A percentile compares a stretch with the other conserved stretches of the same genome.
Conservation (phyloP, 331 rosid species). For the Malus hybrid region DNA sequence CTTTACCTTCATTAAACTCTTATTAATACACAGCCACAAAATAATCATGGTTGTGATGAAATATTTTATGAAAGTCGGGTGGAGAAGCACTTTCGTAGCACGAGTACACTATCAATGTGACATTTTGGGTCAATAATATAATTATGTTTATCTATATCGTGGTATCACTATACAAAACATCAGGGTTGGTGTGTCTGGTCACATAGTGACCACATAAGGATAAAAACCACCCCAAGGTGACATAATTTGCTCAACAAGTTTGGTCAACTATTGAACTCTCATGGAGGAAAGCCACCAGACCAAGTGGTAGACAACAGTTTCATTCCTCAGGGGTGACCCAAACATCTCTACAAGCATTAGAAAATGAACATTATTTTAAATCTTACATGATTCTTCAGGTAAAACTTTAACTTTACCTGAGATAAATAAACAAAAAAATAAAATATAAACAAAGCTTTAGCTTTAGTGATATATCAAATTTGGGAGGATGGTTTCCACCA, state of each 20-base stretch:
- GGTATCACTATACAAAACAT: too few relatives aligned
- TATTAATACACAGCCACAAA: neutral
- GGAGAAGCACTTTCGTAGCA: neutral
- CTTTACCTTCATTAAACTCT: neutral
- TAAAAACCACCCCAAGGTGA: neutral
- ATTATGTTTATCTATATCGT: neutral
- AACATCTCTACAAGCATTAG: neutral
- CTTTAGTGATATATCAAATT: neutral
- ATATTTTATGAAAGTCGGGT: too few relatives aligned
- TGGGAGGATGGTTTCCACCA: constrained; percentile 19
- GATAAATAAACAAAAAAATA: neutral
- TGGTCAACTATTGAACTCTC: neutral
- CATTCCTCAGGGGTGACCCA: neutral
- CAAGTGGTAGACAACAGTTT: neutral
- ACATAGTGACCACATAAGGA: neutral
- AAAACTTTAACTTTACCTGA: neutral
- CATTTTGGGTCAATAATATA: too few relatives aligned
- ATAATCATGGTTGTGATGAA: neutral
- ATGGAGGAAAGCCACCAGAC: neutral
- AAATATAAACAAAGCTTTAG: neutral
- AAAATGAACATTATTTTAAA: neutral
- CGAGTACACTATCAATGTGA: neutral
- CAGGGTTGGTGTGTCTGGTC: neutral
- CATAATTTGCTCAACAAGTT: neutral
- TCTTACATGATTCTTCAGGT: neutral